Evolutionary conservation across 805 yeast species (phyloP).

Genomic region (Pichia pseudocactophila): DNA sequence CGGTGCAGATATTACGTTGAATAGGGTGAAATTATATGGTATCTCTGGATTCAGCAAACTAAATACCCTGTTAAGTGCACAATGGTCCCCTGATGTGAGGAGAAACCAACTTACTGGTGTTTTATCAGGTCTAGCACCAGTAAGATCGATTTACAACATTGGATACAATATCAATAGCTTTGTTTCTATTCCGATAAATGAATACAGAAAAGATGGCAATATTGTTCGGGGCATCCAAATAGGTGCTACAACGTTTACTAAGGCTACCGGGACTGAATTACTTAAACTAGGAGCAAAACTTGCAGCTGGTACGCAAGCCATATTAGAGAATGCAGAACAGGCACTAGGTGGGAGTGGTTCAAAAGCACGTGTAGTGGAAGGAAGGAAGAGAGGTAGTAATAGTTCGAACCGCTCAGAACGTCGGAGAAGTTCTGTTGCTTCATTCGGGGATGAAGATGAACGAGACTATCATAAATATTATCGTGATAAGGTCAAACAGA

Average conservation of each 20-base stretch:
- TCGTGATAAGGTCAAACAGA: constrained; percentile 3
- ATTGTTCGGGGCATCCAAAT: constrained; percentile 61
- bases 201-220: constrained; percentile 66
- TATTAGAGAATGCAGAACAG: constrained; percentile 74
- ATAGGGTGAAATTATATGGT: constrained; percentile 61
- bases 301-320: constrained; percentile 80
- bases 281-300: constrained; percentile 75
- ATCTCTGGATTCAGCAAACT: constrained; percentile 63
- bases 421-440: constrained; percentile 21
- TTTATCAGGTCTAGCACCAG: constrained; percentile 76
- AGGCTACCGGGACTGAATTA: constrained; percentile 71
- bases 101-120: constrained; percentile 75
- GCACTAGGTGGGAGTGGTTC: constrained; percentile 69
- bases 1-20: constrained; percentile 66
- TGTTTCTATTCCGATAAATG: constrained; percentile 63
- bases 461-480: constrained; percentile 7
- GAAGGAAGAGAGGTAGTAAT: neutral
- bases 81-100: constrained; percentile 85
- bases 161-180: constrained; percentile 73
- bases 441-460: constrained; percentile 23
- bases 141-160: constrained; percentile 64
- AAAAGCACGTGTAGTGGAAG: constrained; percentile 26
- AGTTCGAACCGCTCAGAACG: constrained; percentile 6
- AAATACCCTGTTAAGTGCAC: constrained; percentile 44
- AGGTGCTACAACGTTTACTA: constrained; percentile 67